Base-by-base conservation (phyloP, 2,329 filamentous ascomycete genomes). In the Immersiporthe knoxdaviesiana region DNA sequence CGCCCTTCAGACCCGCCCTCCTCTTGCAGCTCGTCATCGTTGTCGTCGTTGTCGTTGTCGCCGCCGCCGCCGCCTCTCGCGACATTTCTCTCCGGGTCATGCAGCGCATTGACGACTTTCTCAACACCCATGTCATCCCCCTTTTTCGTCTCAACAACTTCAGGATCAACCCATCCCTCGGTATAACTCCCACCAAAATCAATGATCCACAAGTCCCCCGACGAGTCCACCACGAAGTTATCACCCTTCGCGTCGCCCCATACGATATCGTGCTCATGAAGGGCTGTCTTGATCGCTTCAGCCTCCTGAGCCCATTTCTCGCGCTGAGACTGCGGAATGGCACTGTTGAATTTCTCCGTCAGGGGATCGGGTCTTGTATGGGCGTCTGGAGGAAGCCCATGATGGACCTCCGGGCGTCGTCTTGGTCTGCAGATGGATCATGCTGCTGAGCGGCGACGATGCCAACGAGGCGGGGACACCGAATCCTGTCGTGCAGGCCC, bases 151-250 rank as follows among this genome's bases (percentile, higher is more conserved):
- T 67, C 68, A 2, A 50, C 68, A 32, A 69, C 59, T 11, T 67
- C 64, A 16, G 63, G 68, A 14, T 72, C 70, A 32, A 78, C 74
- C 75, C 76, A 78, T 21, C 76, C 77, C n/a, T 66, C 59, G 0
- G 76, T 78, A 35, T 76, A 77, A 37, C 75, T 71, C 24, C 76
- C 77, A 2, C 74, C 76, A 69, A 79, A 79, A 63, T 78, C 76
- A 21, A 74, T 73, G 1, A 78, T 64, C 74, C 76, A 78, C 0
- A 75, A 74, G 63, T 79, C 71, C 8, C 75, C 73, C 16, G 74
- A 63, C 21, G 63, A 54, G 44, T 77, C 75, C 27, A 79, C 75
- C 16, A 79, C 68, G n/a, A 77, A 67, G 62, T 79, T 78, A 16
- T 73, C 72, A 2, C 75, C 68, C 67, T 79, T 78, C 3, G 65